phyloP scores from a whole-genome alignment of 805 yeast species.

The Metschnikowia bowlesiae region DNA sequence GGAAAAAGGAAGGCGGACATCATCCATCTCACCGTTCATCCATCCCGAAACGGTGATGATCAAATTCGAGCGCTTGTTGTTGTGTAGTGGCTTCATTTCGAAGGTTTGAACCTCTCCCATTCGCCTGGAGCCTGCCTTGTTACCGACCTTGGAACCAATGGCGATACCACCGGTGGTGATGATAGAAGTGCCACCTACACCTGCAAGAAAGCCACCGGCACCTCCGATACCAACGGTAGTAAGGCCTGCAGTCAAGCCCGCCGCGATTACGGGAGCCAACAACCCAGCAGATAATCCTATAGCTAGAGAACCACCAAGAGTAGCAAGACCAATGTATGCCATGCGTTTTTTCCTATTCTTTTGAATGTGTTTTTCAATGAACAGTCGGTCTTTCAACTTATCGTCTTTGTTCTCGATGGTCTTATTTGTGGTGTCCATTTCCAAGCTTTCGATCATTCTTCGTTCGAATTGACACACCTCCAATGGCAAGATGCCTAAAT shows the following conservation, averaged over 20 bases:
- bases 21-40: slow-evolving; percentile 95
- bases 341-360: slow-evolving; percentile 61
- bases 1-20: slow-evolving; percentile 91
- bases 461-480: slow-evolving; percentile 88
- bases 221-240: slow-evolving; percentile 94
- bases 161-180: slow-evolving; percentile 91
- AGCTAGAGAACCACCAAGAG: slow-evolving; percentile 92
- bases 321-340: slow-evolving; percentile 89
- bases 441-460: slow-evolving; percentile 83
- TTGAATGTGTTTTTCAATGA: slow-evolving; percentile 68
- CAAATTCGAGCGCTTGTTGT: slow-evolving; percentile 81
- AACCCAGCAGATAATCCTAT: slow-evolving; percentile 94
- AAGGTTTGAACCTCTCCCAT: slow-evolving; percentile 91
- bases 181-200: slow-evolving; percentile 93
- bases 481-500: slow-evolving; percentile 52
- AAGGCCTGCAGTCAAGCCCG: slow-evolving; percentile 95
- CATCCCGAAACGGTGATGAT: slow-evolving; percentile 93
- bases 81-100: slow-evolving; percentile 89
- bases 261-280: slow-evolving; percentile 96
- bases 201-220: slow-evolving; percentile 89
- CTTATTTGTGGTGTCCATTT: slow-evolving; percentile 57
- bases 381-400: slow-evolving; percentile 72
- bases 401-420: slow-evolving; percentile 61
- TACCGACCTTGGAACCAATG: slow-evolving; percentile 86
- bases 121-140: slow-evolving; percentile 76